A percentile compares a stretch with the other conserved stretches of the same genome.
Conservation (phyloP, 1,284 basidiomycete species). For the Macrocystidia cucumis region DNA sequence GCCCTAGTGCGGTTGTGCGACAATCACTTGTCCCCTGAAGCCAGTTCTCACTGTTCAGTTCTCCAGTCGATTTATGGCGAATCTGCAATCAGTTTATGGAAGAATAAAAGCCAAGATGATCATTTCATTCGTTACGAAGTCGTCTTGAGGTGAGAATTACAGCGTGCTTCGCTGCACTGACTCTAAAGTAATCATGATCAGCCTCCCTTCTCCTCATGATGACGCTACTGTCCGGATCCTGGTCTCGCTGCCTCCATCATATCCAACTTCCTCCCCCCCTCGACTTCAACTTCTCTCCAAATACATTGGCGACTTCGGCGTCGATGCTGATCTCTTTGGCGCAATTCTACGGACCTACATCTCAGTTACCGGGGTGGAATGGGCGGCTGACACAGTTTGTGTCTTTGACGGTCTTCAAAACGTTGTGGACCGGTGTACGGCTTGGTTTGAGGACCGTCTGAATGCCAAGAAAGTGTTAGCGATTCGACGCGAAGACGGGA, state of each 20-base stretch:
- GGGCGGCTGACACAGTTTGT: constrained; percentile 66
- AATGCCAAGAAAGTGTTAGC: constrained; percentile 49
- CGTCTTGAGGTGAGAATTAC: constrained; percentile 23
- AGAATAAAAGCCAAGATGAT: constrained; percentile 14
- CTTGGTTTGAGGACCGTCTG: constrained; percentile 68
- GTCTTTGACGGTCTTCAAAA: constrained; percentile 86
- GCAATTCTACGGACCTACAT: constrained; percentile 79
- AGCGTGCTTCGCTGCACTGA: constrained; percentile 2
- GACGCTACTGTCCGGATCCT: constrained; percentile 55
- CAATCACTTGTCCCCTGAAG: no score
- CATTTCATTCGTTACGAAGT: constrained; percentile 56
- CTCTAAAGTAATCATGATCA: constrained; percentile 19
- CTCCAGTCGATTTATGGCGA: constrained; percentile 82
- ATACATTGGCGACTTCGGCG: constrained; percentile 77
- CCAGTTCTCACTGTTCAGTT: constrained; percentile 31
- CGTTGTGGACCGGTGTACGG: constrained; percentile 57
- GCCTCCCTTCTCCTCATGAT: constrained; percentile 50
- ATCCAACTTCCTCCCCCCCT: constrained; percentile 67
- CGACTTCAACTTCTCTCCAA: constrained; percentile 82
- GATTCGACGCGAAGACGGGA: constrained; percentile 48
- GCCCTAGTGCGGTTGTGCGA: no score
- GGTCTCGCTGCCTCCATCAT: constrained; percentile 66
- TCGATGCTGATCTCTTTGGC: constrained; percentile 69
- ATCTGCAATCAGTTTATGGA: constrained; percentile 50
- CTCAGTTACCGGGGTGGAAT: constrained; percentile 67